Percentiles rank a stretch among this genome's conserved stretches.
These are phyloP conservation scores for Lachancea nothofagi DNA, from an alignment of 805 yeast species.

Conservation along the genomic window DNA sequence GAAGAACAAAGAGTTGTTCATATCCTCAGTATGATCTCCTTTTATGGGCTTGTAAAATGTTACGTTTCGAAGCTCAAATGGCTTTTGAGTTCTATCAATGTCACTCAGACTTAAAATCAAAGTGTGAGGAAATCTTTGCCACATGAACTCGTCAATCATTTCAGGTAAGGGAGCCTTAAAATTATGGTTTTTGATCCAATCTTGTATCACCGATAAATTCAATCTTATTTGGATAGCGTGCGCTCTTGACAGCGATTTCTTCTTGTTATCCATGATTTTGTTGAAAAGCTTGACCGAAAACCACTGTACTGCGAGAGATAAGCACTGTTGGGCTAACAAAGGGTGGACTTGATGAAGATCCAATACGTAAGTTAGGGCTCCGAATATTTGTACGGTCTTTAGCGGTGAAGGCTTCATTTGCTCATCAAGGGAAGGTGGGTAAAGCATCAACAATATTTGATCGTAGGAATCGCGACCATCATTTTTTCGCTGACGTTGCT, in stretches of 20 bases:
- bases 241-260: conserved; percentile 66
- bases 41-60: conserved; percentile 22
- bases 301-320: conserved; percentile 75
- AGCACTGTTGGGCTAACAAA: conserved; percentile 67
- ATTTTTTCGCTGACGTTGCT: conserved; percentile 17
- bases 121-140: conserved; percentile 37
- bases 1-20: conserved; percentile 46
- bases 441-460: conserved; percentile 66
- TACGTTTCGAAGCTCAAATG: conserved; percentile 23
- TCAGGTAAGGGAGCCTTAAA: conserved; percentile 29
- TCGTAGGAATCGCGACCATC: conserved; percentile 44
- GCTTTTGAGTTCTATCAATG: conserved; percentile 20
- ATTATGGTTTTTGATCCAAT: conserved; percentile 69
- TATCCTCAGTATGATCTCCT: conserved; percentile 5
- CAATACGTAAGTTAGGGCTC: conserved; percentile 81
- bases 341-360: conserved; percentile 78
- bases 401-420: conserved; percentile 88
- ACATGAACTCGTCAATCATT: conserved; percentile 34
- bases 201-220: conserved; percentile 81
- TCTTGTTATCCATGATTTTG: conserved; percentile 55
- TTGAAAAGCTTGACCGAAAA: conserved; percentile 69
- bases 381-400: conserved; percentile 75
- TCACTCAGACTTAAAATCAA: conserved; percentile 29
- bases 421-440: conserved; percentile 78
- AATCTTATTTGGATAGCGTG: conserved; percentile 86